Evolutionary conservation across 305 asterid genomes (phyloP).

Genomic region (Withania somnifera): DNA sequence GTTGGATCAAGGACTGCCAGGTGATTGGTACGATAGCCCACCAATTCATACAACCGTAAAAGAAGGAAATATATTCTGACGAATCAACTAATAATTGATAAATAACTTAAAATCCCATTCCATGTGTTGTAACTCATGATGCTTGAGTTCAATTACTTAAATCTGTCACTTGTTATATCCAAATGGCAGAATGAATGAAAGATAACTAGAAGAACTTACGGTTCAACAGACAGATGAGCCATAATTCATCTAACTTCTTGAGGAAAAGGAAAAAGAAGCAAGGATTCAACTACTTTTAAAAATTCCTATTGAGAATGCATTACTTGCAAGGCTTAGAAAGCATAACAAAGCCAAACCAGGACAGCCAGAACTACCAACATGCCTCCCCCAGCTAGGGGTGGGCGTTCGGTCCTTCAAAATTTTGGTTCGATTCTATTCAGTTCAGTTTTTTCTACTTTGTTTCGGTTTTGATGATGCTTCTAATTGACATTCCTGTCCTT

Average conservation of each 20-base stretch:
- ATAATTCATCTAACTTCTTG: too few species aligned
- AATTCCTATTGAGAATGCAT: background rate
- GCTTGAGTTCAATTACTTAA: background rate
- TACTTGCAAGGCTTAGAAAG: background rate
- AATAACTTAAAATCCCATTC: background rate
- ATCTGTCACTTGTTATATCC: background rate
- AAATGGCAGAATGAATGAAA: background rate
- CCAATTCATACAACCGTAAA: background rate
- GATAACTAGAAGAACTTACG: background rate
- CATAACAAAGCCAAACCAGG: background rate
- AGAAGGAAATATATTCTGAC: background rate
- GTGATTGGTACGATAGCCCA: conserved; percentile 12
- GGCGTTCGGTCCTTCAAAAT: too few species aligned
- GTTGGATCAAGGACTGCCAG: too few species aligned
- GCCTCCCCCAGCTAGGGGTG: background rate
- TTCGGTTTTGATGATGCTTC: too few species aligned
- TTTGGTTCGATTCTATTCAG: too few species aligned
- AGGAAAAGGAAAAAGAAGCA: too few species aligned
- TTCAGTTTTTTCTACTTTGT: too few species aligned
- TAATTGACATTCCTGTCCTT: too few species aligned
- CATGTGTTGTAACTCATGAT: background rate
- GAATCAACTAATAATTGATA: background rate
- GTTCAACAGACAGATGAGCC: background rate
- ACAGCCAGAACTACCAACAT: background rate
- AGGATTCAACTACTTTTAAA: background rate